Base-by-base conservation (phyloP, 2,329 filamentous ascomycete genomes). In the Cryphonectria carpinicola region DNA sequence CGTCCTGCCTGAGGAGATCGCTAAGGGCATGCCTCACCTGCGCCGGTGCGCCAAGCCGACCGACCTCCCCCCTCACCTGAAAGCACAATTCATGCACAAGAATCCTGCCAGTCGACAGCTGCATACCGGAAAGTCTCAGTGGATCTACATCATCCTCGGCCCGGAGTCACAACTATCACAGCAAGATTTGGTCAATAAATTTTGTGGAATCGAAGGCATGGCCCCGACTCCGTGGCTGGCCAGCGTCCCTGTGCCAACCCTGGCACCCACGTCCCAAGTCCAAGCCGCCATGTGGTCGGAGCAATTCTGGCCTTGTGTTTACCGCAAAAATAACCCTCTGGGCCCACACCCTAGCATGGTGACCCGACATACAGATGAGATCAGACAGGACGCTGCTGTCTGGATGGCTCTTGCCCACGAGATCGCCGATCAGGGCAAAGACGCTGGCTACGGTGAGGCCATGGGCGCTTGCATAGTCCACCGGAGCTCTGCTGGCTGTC, bases 321-420 rank as follows among this genome's bases (percentile, higher is more conserved):
- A 96, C 82, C 91, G 93, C 74, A 94, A 94, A 82, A 95, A 92
- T 74, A 96, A 96, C 77, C 93, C 93, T 2, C 92, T 95, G 71
- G 93, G 93, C 4, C 93, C 93, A 25, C 93, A 97, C 78, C 93
- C 93, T 72, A 89, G 90, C 76, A 88, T 92, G 78, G 89, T 95
- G 69, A 84, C 87, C 58, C 89, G 91, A 71, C 89, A 91, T 39
- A 90, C 91, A 54, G 87, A 90, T 17, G 90, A 93, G 72, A 88
- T 97, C 67, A 85, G 86, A 70, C 81, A 86, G 62, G 87, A 92
- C 73, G 88, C 89, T 1, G 85, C 86, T 4, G 80, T 87, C 69
- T 95, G 88, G 87, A 91, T 92, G 86, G 86, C 83, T 66, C 81
- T 94, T 66, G 92, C 93, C 10, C 85, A 88, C 69, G 82, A 86